phyloP scores from a whole-genome alignment of 768 basidiomycete genomes.

The Rhizopogon vinicolor region DNA sequence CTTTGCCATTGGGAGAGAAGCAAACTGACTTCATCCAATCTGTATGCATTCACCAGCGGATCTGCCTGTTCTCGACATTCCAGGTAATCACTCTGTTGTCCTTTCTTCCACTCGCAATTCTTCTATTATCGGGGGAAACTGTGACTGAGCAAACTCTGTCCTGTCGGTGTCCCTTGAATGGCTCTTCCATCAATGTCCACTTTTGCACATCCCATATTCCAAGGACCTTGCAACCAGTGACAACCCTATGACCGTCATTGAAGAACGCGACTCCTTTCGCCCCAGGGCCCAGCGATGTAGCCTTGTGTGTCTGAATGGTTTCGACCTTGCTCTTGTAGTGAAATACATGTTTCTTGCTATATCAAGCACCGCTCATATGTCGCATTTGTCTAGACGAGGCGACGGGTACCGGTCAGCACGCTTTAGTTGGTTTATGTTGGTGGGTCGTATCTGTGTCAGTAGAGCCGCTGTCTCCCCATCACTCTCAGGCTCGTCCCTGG shows the following conservation, averaged over 20 bases:
- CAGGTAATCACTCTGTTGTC: slow-evolving; percentile 7
- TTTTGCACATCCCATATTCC: slow-evolving; percentile 2
- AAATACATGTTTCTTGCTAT: too few relatives aligned
- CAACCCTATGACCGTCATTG: slow-evolving; percentile 16
- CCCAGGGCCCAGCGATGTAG: slow-evolving; percentile 9
- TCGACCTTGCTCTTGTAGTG: too few relatives aligned
- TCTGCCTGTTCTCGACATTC: slow-evolving; percentile 22
- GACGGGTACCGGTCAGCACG: too few relatives aligned
- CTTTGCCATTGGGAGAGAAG: slow-evolving; percentile 10
- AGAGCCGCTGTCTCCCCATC: too few relatives aligned
- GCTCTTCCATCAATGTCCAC: not conserved
- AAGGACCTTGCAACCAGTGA: slow-evolving; percentile 21
- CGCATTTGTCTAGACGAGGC: too few relatives aligned
- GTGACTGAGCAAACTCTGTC: slow-evolving; percentile 2
- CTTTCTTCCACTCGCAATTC: too few relatives aligned
- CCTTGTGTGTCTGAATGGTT: slow-evolving; percentile 5
- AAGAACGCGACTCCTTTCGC: slow-evolving; percentile 23
- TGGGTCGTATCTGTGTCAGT: too few relatives aligned
- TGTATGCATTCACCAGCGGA: slow-evolving; percentile 14
- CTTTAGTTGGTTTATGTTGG: too few relatives aligned
- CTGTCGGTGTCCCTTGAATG: not conserved
- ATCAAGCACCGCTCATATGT: too few relatives aligned
- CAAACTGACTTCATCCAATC: slow-evolving; percentile 7
- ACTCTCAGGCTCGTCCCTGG: too few relatives aligned
- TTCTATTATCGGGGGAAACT: slow-evolving; percentile 7